phyloP scores from a whole-genome alignment of 768 basidiomycete species.

The Heimioporus sp. region DNA sequence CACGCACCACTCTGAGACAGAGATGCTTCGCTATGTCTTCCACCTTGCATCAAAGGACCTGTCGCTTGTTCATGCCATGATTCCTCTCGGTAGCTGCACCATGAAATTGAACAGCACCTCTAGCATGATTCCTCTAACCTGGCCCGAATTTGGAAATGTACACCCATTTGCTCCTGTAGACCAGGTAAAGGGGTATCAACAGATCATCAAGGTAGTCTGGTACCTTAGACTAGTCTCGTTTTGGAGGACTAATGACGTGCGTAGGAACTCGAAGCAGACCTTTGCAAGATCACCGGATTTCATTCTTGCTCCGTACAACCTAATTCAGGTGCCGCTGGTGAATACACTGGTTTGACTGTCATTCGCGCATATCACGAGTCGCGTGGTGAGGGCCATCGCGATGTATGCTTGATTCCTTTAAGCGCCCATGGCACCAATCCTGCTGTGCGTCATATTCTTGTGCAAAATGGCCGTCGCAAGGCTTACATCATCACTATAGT shows the following conservation, averaged over 20 bases:
- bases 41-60: constrained; percentile 94
- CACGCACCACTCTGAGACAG: constrained; percentile 96
- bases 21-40: constrained; percentile 96
- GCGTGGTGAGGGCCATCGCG: constrained; percentile 77
- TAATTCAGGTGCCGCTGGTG: constrained; percentile 97
- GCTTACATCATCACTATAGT: constrained; percentile 45
- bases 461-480: background rate
- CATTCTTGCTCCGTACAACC: constrained; percentile 95
- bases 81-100: constrained; percentile 91
- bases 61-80: constrained; percentile 94
- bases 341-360: constrained; percentile 93
- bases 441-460: constrained; percentile 56
- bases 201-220: constrained; percentile 65
- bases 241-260: constrained; percentile 8
- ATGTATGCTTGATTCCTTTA: constrained; percentile 91
- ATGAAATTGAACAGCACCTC: constrained; percentile 99
- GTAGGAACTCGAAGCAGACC: constrained; percentile 89
- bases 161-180: constrained; percentile 92
- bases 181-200: constrained; percentile 85
- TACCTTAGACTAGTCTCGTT: background rate
- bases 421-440: constrained; percentile 99
- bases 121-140: constrained; percentile 95
- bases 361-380: constrained; percentile 95
- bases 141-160: constrained; percentile 86
- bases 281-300: constrained; percentile 96